Base-by-base conservation (phyloP, 108 stramenopile species). In the Fistulifera pelliculosa region DNA sequence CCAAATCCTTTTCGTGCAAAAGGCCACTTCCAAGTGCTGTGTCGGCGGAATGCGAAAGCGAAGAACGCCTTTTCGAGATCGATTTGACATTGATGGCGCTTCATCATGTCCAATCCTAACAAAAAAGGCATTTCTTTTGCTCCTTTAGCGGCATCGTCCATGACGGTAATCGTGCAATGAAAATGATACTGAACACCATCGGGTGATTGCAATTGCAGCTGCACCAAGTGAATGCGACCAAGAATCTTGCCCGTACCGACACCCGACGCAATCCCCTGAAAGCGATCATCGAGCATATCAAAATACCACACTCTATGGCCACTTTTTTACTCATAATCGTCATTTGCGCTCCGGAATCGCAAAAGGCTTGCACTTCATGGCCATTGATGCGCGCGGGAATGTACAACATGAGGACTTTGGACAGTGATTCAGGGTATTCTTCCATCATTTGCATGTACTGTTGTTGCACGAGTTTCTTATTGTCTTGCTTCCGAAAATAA, bases 21-120 rank as follows among this genome's bases (percentile, higher is more conserved):
- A 91, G 16, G 81, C 73, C 22, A 81, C 78, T 47, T 71, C 70
- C 61, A 87, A 44, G 21, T 67, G 54, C 13, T 59, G 56, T 1
- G 58, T 63, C 15, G 54, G 47, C 0, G 65, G 59, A 16, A 81
- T 15, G 10, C 68, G 68, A 57, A 90, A 88, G 17, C 64, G 56
- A 31, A 92, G 64, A 0, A 58, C 64, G 58, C 82, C 44, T 61
- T 57, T 22, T 56, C 61, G 53, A 99, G 73, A 74, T 99, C 94
- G 54, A 99, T 94, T 41, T 40, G 56, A 68, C 93, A 93, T 14
- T 80, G 81, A 74, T 96, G 94, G 15, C 95, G 75, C 61, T 83
- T 92, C 39, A 97, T 70, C 94, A 96, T 96, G 74, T 99, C 98
- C 49, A 99, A 72, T 24, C 98, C 98, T 25, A 97, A 79, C 22